Evolutionary conservation across 306 rosid genomes (phyloP), one percentile per base, ranked within the genome.

Genomic region (Mucuna pruriens): DNA sequence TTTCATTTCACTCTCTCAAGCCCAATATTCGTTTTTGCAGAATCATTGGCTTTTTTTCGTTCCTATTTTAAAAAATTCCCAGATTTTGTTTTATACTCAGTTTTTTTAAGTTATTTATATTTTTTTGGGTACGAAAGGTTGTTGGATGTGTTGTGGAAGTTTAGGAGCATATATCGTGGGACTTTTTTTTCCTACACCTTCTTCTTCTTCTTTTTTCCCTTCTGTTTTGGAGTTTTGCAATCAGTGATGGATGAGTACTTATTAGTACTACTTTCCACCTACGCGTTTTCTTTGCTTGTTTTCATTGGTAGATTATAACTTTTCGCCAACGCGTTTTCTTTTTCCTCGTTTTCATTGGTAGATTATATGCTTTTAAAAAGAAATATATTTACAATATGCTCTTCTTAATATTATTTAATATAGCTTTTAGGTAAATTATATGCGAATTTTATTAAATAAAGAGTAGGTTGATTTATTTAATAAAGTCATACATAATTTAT

Each of bases 251-350:
- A 54, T 9, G 34, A 74, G 42, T 39, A 65, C 31, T 64, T 64
- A 39, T 51, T 8, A 29, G 29, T 17, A 74, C 54, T 44, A 57
- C 76, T 52, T 79, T 84, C 17, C n/a, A 48, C 39, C 72, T 45
- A 79, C 72, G 77, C 84, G 49, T 55, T 78, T 83, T 83, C 60
- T 31, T 36, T 58, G 51, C 73, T 66, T 16, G 60, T 70, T 60
- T 40, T 20, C 23, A 10, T 51, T 55, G 4, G 16, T 46, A 4
- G 12, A 57, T 79, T 7, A 38, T 34, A 61, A 70, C 76, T 33
- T 84, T 83, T 7, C 6, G 38, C 45, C 58, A 33, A 73, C 72
- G 77, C 84, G 60, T 42, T 78, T 77, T 83, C 57, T 38, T 10
- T 38, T 10, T 54, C 13, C 26, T 52, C 23, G 58, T 51, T 17